Base-by-base conservation (phyloP, 164 flowering plant genomes). In the Dillenia suffruticosa region DNA sequence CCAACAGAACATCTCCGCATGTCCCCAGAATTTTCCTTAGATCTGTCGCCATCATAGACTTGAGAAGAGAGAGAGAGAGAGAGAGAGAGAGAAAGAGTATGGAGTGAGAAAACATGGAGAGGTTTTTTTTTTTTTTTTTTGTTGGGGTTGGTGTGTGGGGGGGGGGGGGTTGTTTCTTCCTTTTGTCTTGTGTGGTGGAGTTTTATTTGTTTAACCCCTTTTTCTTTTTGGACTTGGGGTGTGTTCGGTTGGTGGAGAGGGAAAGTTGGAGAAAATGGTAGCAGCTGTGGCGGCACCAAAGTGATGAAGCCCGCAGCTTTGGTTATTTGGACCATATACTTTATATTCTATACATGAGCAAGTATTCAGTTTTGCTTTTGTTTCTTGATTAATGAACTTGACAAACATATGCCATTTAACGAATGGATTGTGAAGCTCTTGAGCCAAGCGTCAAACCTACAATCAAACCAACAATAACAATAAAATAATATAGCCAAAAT, bases 11-110 rank as follows among this genome's bases (percentile, higher is more conserved):
- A 44, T n/a, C 11, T 44, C 52, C 13, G 43, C 43, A 49, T 2
- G 54, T 58, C 66, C 67, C 69, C 2, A 19, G 8, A n/a, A 12
- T 51, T n/a, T 17, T 45, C 6, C 19, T 45, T 52, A 26, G 58
- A 32, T 52, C 26, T 57, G 65, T 63, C 70, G 68, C 60, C 58
- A 54, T 52, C 63, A 47, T 54, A 58, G 46, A 46, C 50, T 53
- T 0, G 44, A n/a, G 50, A 17, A 46, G 47, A 63, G 12, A 9
- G 60, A 13, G 12, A 22, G 47, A 14, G 19, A 8, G 6, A 40
- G 11, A 17, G 19, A 9, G 54, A 9, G 49, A 59, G 54, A 17
- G 44, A 51, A 11, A 45, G 40, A 44, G 10, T 10, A 9, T 9
- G 3, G 9, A 32, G 56, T 10, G 56, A 9, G 56, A 9, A 9